phyloP scores from a whole-genome alignment of 1,284 basidiomycete species.

The Ganoderma sinense region DNA sequence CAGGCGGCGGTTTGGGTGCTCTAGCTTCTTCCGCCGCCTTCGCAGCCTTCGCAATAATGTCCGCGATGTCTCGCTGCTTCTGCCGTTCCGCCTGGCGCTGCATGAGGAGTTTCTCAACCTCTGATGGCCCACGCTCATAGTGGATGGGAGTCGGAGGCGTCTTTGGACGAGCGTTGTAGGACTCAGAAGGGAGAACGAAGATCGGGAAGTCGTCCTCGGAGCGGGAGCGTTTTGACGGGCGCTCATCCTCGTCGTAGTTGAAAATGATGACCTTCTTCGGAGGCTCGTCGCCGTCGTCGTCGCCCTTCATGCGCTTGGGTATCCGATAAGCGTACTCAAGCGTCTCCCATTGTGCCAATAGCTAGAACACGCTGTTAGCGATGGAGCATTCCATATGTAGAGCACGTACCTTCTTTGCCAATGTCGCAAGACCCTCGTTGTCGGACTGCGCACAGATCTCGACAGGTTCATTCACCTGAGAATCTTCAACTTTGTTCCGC shows the following conservation, averaged over 20 bases:
- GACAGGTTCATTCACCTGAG: conserved; percentile 79
- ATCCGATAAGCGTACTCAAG: conserved; percentile 87
- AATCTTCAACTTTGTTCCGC: conserved; percentile 94
- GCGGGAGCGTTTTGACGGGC: conserved; percentile 42
- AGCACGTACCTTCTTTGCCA: conserved; percentile 64
- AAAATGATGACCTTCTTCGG: conserved; percentile 16
- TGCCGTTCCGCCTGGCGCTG: conserved; percentile 23
- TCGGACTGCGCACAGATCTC: conserved; percentile 60
- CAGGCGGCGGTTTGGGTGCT: conserved; percentile 31
- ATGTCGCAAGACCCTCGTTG: conserved; percentile 59
- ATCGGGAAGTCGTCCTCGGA: conserved; percentile 33
- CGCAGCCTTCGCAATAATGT: conserved; percentile 58
- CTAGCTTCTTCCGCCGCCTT: conserved; percentile 49
- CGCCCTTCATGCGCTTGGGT: conserved; percentile 69
- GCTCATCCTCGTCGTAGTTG: conserved; percentile 37
- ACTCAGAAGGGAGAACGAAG: conserved; percentile 28
- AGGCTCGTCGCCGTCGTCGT: conserved; percentile 35
- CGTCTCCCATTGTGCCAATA: conserved; percentile 78
- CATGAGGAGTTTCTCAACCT: conserved; percentile 3
- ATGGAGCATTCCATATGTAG: no score
- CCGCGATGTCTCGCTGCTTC: conserved; percentile 43
- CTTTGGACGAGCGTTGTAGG: conserved; percentile 10
- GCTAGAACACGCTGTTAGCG: conserved; percentile 43
- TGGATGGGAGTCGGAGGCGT: conserved; percentile 13
- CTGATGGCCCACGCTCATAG: not conserved